Evolutionary conservation across 306 rosid genomes (phyloP).

Genomic region (Gillenia trifoliata): DNA sequence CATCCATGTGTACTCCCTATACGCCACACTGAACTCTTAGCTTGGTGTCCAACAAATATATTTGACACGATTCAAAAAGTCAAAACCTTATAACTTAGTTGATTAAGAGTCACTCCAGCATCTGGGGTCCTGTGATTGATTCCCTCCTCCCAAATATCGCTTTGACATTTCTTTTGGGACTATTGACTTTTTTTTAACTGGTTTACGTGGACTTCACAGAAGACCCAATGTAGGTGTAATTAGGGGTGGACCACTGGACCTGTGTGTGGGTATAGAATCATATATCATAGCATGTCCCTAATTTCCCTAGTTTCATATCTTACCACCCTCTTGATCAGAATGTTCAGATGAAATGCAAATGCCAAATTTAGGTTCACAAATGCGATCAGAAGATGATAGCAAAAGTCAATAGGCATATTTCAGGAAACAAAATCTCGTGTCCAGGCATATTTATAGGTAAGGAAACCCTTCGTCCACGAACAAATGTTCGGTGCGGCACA

Average conservation of each 20-base stretch:
- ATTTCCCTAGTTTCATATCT: too few species aligned
- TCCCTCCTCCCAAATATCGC: not conserved
- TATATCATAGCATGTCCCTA: too few species aligned
- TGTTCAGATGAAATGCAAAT: not conserved
- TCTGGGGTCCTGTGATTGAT: too few species aligned
- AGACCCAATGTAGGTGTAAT: not conserved
- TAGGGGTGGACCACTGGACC: not conserved
- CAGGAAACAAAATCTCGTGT: too few species aligned
- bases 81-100: too few species aligned
- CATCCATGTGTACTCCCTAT: not conserved
- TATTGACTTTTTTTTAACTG: not conserved
- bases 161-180: not conserved
- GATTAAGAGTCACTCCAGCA: too few species aligned
- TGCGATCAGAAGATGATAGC: not conserved
- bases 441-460: too few species aligned
- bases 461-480: too few species aligned
- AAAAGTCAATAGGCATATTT: not conserved
- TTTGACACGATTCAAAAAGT: not conserved
- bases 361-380: not conserved
- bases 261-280: not conserved
- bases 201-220: not conserved
- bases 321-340: too few species aligned
- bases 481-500: too few species aligned
- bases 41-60: not conserved
- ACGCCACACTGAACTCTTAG: not conserved